phyloP scores from a whole-genome alignment of 2,329 filamentous ascomycete species.

The Laburnicola sp. region DNA sequence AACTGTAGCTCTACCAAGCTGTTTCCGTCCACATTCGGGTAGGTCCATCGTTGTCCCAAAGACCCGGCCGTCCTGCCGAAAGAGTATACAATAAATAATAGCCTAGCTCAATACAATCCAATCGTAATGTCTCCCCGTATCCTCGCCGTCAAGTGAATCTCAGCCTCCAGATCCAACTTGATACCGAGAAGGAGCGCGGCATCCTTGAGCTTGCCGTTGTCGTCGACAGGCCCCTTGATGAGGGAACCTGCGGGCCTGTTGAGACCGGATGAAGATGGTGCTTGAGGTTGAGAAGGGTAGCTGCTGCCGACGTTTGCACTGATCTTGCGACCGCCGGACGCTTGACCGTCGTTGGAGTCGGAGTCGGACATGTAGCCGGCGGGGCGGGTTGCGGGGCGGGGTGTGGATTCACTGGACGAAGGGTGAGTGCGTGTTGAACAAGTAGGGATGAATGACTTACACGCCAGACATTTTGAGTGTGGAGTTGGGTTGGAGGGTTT shows the following conservation, averaged over 20 bases:
- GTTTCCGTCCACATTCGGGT: not conserved
- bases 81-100: conserved; percentile 6
- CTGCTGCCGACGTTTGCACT: conserved; percentile 4
- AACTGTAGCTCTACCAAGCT: not conserved
- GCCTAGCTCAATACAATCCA: conserved; percentile 53
- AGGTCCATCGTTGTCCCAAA: not conserved
- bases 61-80: not conserved
- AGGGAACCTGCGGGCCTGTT: conserved; percentile 44
- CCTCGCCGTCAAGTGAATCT: conserved; percentile 62
- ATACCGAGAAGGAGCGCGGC: conserved; percentile 61
- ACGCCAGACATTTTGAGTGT: conserved; percentile 32
- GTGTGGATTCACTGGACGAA: conserved; percentile 23
- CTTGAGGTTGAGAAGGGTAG: conserved; percentile 21
- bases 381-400: conserved; percentile 31
- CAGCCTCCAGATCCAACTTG: conserved; percentile 64
- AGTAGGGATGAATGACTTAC: conserved; percentile 20
- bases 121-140: conserved; percentile 62
- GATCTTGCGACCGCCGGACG: conserved; percentile 25
- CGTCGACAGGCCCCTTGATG: conserved; percentile 58
- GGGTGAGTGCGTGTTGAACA: conserved; percentile 8
- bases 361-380: conserved; percentile 43
- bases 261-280: conserved; percentile 40
- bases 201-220: conserved; percentile 58
- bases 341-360: conserved; percentile 42
- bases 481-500: not conserved